phyloP scores from a whole-genome alignment of 2,329 filamentous ascomycete species.

The Gnomoniopsis sp. region DNA sequence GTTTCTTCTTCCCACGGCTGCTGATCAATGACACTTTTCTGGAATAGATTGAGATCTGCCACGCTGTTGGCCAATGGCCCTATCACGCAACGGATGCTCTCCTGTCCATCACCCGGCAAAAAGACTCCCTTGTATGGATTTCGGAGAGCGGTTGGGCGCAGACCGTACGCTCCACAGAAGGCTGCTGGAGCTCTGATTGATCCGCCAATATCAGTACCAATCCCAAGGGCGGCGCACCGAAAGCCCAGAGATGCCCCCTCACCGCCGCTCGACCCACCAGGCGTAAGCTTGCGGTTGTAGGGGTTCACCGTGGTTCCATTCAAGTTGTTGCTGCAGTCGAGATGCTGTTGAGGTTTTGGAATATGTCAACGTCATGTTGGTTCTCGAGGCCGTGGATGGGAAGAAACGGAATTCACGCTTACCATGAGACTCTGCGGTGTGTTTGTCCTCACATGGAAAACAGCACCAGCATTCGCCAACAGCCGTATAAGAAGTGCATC shows the following conservation, averaged over 20 bases:
- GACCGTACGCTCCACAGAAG: conserved; percentile 40
- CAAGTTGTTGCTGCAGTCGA: neutral
- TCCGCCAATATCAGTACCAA: conserved; percentile 46
- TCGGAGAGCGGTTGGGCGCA: conserved; percentile 34
- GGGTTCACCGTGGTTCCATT: neutral
- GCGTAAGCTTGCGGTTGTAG: neutral
- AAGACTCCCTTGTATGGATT: conserved; percentile 29
- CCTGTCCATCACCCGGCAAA: conserved; percentile 29
- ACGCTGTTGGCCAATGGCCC: conserved; percentile 24
- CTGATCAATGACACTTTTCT: conserved; percentile 32
- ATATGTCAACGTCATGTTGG: neutral
- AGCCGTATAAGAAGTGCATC: neutral
- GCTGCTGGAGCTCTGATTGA: conserved; percentile 41
- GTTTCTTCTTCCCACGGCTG: conserved; percentile 41
- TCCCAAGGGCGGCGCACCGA: neutral
- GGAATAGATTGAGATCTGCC: conserved; percentile 34
- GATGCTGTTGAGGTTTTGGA: neutral
- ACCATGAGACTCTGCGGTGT: neutral
- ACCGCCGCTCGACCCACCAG: neutral
- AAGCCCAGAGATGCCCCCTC: neutral
- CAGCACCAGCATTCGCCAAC: neutral
- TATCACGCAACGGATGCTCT: conserved; percentile 30
- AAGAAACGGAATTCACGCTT: neutral
- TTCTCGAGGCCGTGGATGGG: neutral
- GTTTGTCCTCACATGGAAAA: neutral